A percentile compares a stretch with the other conserved stretches of the same genome.
Evolutionary conservation across 2,329 filamentous ascomycete genomes (phyloP).

Genomic region (Plenodomus lindquistii): DNA sequence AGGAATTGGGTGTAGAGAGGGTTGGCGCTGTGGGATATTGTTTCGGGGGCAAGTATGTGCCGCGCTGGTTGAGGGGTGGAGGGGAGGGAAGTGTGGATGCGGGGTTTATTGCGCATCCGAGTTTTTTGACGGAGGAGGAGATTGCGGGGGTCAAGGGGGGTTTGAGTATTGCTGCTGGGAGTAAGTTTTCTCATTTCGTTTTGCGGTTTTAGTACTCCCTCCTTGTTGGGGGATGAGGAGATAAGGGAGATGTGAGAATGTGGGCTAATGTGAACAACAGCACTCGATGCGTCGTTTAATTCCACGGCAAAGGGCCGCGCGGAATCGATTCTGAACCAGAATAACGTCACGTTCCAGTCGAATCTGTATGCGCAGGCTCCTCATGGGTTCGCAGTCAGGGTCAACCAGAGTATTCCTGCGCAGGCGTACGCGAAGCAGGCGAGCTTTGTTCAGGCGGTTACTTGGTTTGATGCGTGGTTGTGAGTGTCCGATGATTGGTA

Average conservation of each 20-base stretch:
- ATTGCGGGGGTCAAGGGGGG: constrained; percentile 66
- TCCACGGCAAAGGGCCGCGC: constrained; percentile 17
- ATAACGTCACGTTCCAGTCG: constrained; percentile 39
- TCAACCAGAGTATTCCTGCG: constrained; percentile 31
- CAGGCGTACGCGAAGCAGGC: constrained; percentile 44
- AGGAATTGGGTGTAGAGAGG: constrained; percentile 59
- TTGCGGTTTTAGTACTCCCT: no score
- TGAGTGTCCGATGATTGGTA: constrained; percentile 1
- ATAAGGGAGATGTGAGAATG: neutral
- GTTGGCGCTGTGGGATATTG: constrained; percentile 72
- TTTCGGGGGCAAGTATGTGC: constrained; percentile 75
- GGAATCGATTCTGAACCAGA: constrained; percentile 31
- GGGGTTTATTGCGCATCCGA: constrained; percentile 73
- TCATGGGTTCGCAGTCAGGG: constrained; percentile 42
- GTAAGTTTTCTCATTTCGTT: constrained; percentile 37
- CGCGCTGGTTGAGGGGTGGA: constrained; percentile 62
- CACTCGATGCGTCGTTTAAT: constrained; percentile 25
- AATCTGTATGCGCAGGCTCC: constrained; percentile 36
- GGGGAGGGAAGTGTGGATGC: constrained; percentile 59
- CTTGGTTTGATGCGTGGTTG: constrained; percentile 45
- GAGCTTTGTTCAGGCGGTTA: constrained; percentile 41
- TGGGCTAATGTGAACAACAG: constrained; percentile 20
- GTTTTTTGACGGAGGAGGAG: constrained; percentile 68
- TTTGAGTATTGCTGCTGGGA: constrained; percentile 65
- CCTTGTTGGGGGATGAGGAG: neutral